These are phyloP conservation scores for Puccinia hordei DNA, from an alignment of 1,284 basidiomycete species.

Conservation along the genomic window DNA sequence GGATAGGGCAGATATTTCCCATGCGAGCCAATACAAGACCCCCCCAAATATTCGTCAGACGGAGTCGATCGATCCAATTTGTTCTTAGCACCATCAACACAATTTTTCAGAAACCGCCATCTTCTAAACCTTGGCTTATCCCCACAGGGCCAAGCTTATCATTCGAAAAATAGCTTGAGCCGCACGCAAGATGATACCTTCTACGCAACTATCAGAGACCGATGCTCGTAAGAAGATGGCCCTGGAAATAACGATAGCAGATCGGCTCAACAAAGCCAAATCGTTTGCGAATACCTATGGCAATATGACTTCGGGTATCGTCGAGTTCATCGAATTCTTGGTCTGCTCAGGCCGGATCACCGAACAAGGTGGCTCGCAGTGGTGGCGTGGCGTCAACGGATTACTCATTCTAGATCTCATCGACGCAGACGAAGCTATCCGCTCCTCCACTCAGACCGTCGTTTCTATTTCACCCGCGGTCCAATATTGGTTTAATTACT, in stretches of 20 bases:
- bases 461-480: slow-evolving; percentile 5
- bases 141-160: too few relatives aligned
- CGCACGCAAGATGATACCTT: not conserved
- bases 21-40: too few relatives aligned
- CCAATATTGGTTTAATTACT: slow-evolving; percentile 23
- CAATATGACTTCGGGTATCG: slow-evolving; percentile 13
- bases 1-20: too few relatives aligned
- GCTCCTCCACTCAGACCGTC: not conserved
- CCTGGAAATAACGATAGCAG: not conserved
- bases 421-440: slow-evolving; percentile 19
- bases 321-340: slow-evolving; percentile 32
- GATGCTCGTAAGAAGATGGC: slow-evolving; percentile 19
- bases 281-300: slow-evolving; percentile 12
- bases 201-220: not conserved
- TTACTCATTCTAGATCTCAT: slow-evolving; percentile 34
- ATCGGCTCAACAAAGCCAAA: not conserved
- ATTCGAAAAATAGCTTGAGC: too few relatives aligned
- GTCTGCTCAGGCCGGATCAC: slow-evolving; percentile 23
- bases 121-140: too few relatives aligned
- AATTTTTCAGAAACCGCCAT: too few relatives aligned
- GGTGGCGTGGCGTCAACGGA: slow-evolving; percentile 37
- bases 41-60: too few relatives aligned
- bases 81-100: too few relatives aligned
- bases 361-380: slow-evolving; percentile 13
- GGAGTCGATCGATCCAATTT: too few relatives aligned